A percentile compares a stretch with the other conserved stretches of the same genome.
Conservation (phyloP, 306 rosid species). For the Senna tora region DNA sequence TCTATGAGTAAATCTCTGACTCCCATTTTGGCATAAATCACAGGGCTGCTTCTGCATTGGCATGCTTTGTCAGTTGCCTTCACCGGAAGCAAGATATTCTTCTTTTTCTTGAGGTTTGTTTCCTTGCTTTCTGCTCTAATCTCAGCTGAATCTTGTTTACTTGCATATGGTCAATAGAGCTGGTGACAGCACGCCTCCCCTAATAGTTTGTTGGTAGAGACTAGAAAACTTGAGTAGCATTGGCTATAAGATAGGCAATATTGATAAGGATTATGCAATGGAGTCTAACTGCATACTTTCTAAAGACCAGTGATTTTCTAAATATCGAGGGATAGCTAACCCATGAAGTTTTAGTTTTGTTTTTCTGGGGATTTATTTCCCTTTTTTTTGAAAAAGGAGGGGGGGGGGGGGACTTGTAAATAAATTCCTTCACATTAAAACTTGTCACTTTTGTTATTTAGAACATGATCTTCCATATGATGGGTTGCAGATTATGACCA, state of each 20-base stretch:
- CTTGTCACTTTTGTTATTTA: slow-evolving; percentile 1
- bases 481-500: slow-evolving; percentile 57
- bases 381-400: no score
- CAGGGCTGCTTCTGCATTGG: slow-evolving; percentile 68
- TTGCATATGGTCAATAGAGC: neutral
- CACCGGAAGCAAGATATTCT: slow-evolving; percentile 67
- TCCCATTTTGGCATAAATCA: slow-evolving; percentile 35
- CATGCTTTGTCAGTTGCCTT: slow-evolving; percentile 61
- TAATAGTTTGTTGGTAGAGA: neutral
- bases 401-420: no score
- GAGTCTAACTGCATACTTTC: neutral
- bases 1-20: slow-evolving; percentile 31
- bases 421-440: no score
- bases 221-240: slow-evolving; percentile 11
- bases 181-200: neutral
- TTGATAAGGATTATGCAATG: neutral
- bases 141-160: slow-evolving; percentile 1
- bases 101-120: slow-evolving; percentile 55
- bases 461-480: slow-evolving; percentile 1
- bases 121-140: slow-evolving; percentile 28
- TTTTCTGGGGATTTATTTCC: neutral
- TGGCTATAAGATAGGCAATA: neutral
- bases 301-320: neutral
- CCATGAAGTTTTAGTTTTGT: slow-evolving; percentile 7
- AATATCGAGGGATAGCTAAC: slow-evolving; percentile 18